phyloP scores from a whole-genome alignment of 306 rosid genomes.

The Fragaria ananassa region DNA sequence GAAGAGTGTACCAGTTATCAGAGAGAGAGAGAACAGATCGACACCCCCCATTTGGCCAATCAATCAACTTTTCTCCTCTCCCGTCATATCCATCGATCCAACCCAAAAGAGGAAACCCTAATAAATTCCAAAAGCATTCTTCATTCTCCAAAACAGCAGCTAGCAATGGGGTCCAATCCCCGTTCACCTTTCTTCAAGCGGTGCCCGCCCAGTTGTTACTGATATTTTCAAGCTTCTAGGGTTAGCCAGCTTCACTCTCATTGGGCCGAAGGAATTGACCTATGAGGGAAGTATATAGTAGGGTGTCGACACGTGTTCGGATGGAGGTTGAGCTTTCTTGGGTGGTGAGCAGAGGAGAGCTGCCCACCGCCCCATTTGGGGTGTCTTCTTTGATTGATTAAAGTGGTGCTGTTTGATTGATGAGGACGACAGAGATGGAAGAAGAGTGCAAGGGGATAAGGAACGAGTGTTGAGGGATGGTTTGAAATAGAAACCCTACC shows the following conservation, averaged over 20 bases:
- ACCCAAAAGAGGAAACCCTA: constrained; percentile 43
- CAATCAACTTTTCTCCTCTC: constrained; percentile 15
- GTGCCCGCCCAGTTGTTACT: not conserved
- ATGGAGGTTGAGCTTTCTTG: not conserved
- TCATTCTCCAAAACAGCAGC: constrained; percentile 14
- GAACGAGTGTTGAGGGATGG: constrained; percentile 39
- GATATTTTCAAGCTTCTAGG: not conserved
- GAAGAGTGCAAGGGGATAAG: constrained; percentile 25
- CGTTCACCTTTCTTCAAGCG: not conserved
- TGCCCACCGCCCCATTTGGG: constrained; percentile 15
- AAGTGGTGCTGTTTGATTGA: not conserved
- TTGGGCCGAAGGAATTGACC: constrained; percentile 16
- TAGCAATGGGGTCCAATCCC: not conserved
- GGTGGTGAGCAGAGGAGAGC: not conserved
- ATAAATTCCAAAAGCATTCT: not conserved
- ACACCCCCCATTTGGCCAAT: constrained; percentile 24
- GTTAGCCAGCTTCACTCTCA: constrained; percentile 6
- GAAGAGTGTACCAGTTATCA: not conserved
- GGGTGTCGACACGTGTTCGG: constrained; percentile 51
- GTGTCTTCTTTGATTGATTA: not conserved
- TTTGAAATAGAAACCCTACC: not conserved
- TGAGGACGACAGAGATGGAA: not conserved
- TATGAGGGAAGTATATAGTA: constrained; percentile 33
- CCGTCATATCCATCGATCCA: constrained; percentile 9
- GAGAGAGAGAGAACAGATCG: not conserved